Conservation (phyloP, 805 yeast species). For the Zygosaccharomyces lentus region DNA sequence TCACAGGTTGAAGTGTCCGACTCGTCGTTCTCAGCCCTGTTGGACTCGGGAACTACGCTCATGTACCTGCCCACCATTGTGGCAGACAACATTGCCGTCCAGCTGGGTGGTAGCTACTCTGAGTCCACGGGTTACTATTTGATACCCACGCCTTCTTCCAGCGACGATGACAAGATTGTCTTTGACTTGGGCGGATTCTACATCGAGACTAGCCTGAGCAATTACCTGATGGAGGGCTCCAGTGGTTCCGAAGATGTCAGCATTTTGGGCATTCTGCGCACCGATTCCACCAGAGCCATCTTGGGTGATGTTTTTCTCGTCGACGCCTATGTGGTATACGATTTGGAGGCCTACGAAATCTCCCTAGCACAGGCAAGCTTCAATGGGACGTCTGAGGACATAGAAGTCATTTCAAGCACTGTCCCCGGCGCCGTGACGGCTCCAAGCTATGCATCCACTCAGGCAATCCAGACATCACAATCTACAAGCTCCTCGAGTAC, state of each 20-base stretch:
- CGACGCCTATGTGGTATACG: slow-evolving; percentile 62
- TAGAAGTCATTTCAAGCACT: slow-evolving; percentile 41
- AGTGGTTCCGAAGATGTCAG: slow-evolving; percentile 31
- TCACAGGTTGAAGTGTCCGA: slow-evolving; percentile 20
- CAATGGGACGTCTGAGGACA: slow-evolving; percentile 32
- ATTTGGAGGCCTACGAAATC: slow-evolving; percentile 52
- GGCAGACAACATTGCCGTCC: slow-evolving; percentile 33
- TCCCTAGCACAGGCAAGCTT: slow-evolving; percentile 48
- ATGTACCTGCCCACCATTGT: slow-evolving; percentile 44
- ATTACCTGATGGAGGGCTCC: slow-evolving; percentile 11
- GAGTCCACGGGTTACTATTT: slow-evolving; percentile 40
- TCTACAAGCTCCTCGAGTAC: not conserved
- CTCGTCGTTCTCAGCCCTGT: slow-evolving; percentile 36
- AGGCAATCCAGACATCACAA: not conserved
- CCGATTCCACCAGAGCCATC: slow-evolving; percentile 20
- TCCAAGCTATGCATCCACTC: slow-evolving; percentile 35
- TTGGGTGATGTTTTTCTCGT: slow-evolving; percentile 67
- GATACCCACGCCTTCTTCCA: slow-evolving; percentile 38
- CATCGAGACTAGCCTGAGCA: slow-evolving; percentile 1
- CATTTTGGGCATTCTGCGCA: slow-evolving; percentile 39
- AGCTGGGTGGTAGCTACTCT: slow-evolving; percentile 42
- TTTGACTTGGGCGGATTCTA: slow-evolving; percentile 9
- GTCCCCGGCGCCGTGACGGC: slow-evolving; percentile 51
- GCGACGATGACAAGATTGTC: slow-evolving; percentile 22
- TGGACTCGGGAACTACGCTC: slow-evolving; percentile 55